Conservation (phyloP, 2,329 filamentous ascomycete species). For the Phialophora verrucosa region DNA sequence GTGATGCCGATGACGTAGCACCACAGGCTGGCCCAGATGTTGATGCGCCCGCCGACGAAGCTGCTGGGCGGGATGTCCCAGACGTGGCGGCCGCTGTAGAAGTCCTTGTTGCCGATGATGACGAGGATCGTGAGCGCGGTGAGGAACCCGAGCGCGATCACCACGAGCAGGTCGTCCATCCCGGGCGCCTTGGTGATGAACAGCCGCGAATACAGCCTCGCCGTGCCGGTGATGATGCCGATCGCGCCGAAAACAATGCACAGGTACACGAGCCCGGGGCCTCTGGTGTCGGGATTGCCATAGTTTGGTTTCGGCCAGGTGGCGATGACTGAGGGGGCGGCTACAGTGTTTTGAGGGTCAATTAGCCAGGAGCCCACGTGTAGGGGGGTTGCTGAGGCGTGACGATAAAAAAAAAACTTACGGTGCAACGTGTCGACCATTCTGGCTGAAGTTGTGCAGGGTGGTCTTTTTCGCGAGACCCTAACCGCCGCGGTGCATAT, state of each 20-base stretch:
- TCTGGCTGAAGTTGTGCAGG: conserved; percentile 1
- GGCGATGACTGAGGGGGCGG: conserved; percentile 30
- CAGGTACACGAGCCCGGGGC: conserved; percentile 40
- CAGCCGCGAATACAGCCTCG: conserved; percentile 42
- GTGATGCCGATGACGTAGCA: conserved; percentile 28
- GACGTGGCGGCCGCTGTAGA: conserved; percentile 35
- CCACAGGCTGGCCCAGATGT: conserved; percentile 36
- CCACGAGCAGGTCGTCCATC: conserved; percentile 35
- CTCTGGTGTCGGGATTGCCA: conserved; percentile 41
- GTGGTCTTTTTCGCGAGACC: neutral
- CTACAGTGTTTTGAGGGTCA: neutral
- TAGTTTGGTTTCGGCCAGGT: conserved; percentile 45
- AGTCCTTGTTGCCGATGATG: conserved; percentile 36
- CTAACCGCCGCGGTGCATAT: neutral
- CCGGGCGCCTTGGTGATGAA: conserved; percentile 39
- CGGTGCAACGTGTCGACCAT: conserved; percentile 37
- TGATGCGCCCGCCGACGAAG: conserved; percentile 29
- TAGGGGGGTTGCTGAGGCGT: too few species aligned
- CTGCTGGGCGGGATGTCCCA: conserved; percentile 37
- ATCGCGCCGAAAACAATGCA: conserved; percentile 40
- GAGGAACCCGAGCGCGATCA: conserved; percentile 28
- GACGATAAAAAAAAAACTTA: conserved; percentile 25
- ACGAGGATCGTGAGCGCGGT: conserved; percentile 33
- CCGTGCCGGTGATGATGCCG: conserved; percentile 36
- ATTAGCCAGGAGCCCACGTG: conserved; percentile 3